These are phyloP conservation scores for Clarireedia monteithiana DNA, from an alignment of 2,329 filamentous ascomycete species.

Conservation along the genomic window DNA sequence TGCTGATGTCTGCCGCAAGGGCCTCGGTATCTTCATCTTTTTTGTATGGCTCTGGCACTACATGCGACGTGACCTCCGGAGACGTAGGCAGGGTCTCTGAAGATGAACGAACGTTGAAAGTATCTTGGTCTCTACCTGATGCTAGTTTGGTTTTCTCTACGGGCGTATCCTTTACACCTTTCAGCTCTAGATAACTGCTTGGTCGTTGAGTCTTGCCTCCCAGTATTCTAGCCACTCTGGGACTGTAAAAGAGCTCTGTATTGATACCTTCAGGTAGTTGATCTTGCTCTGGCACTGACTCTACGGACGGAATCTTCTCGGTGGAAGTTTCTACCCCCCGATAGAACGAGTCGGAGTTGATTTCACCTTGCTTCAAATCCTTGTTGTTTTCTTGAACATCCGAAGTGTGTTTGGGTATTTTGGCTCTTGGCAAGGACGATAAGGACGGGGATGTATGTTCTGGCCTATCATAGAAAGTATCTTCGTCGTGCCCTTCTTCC, in stretches of 20 bases:
- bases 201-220: slow-evolving; percentile 34
- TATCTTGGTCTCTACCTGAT: slow-evolving; percentile 32
- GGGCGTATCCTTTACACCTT: slow-evolving; percentile 28
- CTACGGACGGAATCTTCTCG: slow-evolving; percentile 11
- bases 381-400: slow-evolving; percentile 21
- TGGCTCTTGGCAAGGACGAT: slow-evolving; percentile 45
- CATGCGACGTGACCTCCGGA: slow-evolving; percentile 11
- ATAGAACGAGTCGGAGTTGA: slow-evolving; percentile 29
- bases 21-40: slow-evolving; percentile 34
- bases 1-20: slow-evolving; percentile 37
- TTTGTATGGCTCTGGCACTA: slow-evolving; percentile 4
- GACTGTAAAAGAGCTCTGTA: slow-evolving; percentile 54
- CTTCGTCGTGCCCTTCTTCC: slow-evolving; percentile 34
- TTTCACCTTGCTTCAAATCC: slow-evolving; percentile 13
- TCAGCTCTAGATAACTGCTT: slow-evolving; percentile 25
- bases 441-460: slow-evolving; percentile 37
- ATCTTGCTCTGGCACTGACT: slow-evolving; percentile 31
- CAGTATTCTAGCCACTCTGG: slow-evolving; percentile 47
- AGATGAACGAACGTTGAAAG: slow-evolving; percentile 23
- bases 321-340: slow-evolving; percentile 28
- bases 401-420: slow-evolving; percentile 45
- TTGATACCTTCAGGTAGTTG: slow-evolving; percentile 51
- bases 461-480: slow-evolving; percentile 48
- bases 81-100: not conserved
- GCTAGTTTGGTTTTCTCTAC: slow-evolving; percentile 26